Evolutionary conservation across 352 stramenopile genomes (phyloP).

Genomic region (Pythium diclinum): DNA sequence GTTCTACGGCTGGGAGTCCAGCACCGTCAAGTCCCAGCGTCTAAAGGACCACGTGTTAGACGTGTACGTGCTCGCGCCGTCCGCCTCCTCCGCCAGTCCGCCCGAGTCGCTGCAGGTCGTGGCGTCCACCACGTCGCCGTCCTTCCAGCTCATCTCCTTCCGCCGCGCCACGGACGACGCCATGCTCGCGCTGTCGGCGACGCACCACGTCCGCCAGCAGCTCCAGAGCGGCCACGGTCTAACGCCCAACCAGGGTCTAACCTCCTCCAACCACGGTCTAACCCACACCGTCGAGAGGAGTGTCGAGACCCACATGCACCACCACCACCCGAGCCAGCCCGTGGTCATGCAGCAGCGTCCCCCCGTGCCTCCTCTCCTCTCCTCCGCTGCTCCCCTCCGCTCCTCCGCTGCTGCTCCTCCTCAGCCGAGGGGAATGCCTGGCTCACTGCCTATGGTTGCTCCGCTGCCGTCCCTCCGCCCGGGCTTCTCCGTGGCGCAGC

Average conservation of each 20-base stretch:
- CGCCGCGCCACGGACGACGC: conserved; percentile 17
- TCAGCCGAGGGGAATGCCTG: background rate
- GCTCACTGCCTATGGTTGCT: background rate
- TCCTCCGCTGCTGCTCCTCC: background rate
- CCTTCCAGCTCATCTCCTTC: conserved; percentile 24
- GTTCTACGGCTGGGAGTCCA: conserved; percentile 72
- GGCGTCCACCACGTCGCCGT: conserved; percentile 10
- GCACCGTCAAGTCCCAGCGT: conserved; percentile 49
- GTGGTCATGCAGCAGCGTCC: background rate
- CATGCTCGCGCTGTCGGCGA: conserved; percentile 17
- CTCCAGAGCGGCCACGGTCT: conserved; percentile 2
- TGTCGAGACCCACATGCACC: background rate
- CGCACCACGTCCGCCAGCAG: conserved; percentile 16
- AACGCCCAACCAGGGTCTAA: background rate
- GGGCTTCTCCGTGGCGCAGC: background rate
- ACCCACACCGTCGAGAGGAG: background rate
- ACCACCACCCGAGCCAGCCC: conserved; percentile 1
- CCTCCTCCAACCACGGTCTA: background rate
- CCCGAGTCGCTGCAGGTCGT: conserved; percentile 11
- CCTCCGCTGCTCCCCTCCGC: background rate
- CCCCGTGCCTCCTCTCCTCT: background rate
- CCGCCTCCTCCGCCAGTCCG: background rate
- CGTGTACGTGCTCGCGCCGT: conserved; percentile 19
- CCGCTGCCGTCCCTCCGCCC: conserved; percentile 12
- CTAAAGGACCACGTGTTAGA: conserved; percentile 52